Conservation (phyloP, 2,329 filamentous ascomycete genomes). For the Colletotrichum chrysophilum region DNA sequence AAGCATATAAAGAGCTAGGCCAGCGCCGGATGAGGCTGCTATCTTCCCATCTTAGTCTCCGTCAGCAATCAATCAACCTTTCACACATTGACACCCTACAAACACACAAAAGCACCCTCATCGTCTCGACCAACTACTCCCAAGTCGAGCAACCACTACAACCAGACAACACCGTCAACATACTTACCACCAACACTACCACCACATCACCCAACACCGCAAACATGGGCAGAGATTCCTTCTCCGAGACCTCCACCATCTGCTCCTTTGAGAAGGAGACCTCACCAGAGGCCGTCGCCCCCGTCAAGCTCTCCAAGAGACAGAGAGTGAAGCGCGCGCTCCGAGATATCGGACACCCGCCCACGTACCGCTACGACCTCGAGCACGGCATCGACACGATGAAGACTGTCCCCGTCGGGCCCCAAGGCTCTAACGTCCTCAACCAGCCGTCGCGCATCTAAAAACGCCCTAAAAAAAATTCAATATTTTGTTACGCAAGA, state of each 20-base stretch:
- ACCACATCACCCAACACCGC: neutral
- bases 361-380: conserved; percentile 17
- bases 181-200: neutral
- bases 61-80: conserved; percentile 6
- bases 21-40: neutral
- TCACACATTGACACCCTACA: neutral
- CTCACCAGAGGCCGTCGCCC: neutral
- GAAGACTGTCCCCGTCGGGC: neutral
- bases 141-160: neutral
- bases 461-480: neutral
- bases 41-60: neutral
- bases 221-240: conserved; percentile 7
- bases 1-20: neutral
- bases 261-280: conserved; percentile 13
- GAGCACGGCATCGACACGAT: conserved; percentile 9
- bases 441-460: conserved; percentile 14
- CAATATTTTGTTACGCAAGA: neutral
- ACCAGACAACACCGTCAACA: neutral
- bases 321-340: conserved; percentile 11
- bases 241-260: conserved; percentile 15
- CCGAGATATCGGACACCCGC: conserved; percentile 11
- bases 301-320: conserved; percentile 1
- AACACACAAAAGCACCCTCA: neutral
- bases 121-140: neutral
- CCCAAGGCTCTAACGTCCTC: conserved; percentile 11